These are phyloP conservation scores for Mycena vitilis DNA, from an alignment of 768 basidiomycete species.

Conservation along the genomic window DNA sequence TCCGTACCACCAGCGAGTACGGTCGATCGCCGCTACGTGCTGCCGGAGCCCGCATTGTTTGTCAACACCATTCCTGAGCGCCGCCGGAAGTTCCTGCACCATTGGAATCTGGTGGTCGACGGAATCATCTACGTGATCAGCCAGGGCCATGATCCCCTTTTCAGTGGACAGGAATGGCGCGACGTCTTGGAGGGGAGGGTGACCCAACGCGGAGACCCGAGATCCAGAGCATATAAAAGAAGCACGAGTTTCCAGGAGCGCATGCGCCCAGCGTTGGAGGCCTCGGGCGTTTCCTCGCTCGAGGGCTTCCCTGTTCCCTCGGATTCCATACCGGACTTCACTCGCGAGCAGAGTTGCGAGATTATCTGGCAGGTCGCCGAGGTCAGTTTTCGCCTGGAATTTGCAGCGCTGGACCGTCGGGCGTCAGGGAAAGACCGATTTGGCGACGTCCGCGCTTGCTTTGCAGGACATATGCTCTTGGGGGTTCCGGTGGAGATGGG, in stretches of 20 bases:
- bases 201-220: neutral
- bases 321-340: neutral
- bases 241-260: neutral
- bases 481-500: constrained; percentile 5
- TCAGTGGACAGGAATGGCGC: neutral
- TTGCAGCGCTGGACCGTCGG: constrained; percentile 4
- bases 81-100: neutral
- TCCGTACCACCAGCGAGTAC: neutral
- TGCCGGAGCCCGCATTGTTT: neutral
- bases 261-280: neutral
- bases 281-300: neutral
- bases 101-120: neutral
- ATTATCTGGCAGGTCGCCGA: constrained; percentile 9
- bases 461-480: constrained; percentile 2
- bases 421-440: neutral
- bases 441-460: neutral
- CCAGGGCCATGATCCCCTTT: neutral
- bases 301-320: constrained; percentile 1
- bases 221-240: neutral
- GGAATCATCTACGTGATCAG: neutral
- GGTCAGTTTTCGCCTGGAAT: constrained; percentile 6
- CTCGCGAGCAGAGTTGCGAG: neutral
- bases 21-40: neutral
- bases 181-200: neutral
- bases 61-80: neutral